Evolutionary conservation across 352 stramenopile genomes (phyloP).

Genomic region (Phytophthora ramorum): DNA sequence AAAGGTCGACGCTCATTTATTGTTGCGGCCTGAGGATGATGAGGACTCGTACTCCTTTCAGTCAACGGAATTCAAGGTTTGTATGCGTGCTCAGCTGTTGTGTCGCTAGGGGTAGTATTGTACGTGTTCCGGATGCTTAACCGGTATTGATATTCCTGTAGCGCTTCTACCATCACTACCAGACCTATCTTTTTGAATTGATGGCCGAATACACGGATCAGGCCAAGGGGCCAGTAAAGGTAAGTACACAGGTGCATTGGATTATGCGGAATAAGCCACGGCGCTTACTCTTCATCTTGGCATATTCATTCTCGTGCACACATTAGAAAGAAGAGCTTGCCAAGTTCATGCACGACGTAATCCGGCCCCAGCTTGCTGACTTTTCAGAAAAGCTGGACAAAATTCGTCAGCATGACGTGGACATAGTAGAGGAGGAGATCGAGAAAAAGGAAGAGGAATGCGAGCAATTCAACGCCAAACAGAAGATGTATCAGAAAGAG

Average conservation of each 20-base stretch:
- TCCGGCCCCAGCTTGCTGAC: conserved; percentile 60
- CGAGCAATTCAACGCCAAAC: conserved; percentile 62
- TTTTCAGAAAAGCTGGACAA: conserved; percentile 67
- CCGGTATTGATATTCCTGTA: conserved; percentile 19
- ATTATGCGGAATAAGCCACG: not conserved
- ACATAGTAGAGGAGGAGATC: conserved; percentile 60
- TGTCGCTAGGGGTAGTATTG: not conserved
- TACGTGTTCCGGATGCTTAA: not conserved
- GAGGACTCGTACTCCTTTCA: conserved; percentile 74
- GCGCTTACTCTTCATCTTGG: not conserved
- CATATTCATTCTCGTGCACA: not conserved
- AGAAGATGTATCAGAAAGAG: conserved; percentile 67
- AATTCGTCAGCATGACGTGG: conserved; percentile 64
- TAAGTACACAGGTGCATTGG: conserved; percentile 22
- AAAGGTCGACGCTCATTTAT: conserved; percentile 63
- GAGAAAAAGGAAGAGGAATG: conserved; percentile 62
- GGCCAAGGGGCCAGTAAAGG: conserved; percentile 65
- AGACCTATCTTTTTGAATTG: conserved; percentile 69
- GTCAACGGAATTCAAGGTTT: conserved; percentile 73
- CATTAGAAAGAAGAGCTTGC: conserved; percentile 70
- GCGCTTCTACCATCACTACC: conserved; percentile 81
- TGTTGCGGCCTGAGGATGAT: conserved; percentile 47
- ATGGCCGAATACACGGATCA: conserved; percentile 77
- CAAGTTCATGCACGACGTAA: conserved; percentile 66
- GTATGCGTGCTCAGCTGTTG: not conserved